Conservation (phyloP, 768 basidiomycete genomes). For the Thelephora aurantiotincta region DNA sequence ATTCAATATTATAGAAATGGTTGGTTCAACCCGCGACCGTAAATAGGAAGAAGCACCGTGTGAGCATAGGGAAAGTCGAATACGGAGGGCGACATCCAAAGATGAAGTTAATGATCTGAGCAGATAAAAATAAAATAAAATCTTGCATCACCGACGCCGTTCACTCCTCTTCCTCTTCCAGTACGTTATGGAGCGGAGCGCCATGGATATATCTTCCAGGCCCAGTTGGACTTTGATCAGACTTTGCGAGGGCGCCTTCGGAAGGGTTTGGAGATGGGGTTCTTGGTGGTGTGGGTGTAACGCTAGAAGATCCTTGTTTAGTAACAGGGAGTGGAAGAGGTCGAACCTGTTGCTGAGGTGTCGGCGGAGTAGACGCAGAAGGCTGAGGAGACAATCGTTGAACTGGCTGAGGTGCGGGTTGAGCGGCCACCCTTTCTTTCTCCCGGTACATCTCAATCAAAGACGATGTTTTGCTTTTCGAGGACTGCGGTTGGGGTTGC, state of each 20-base stretch:
- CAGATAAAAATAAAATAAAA: too few relatives aligned
- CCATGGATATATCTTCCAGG: conserved; percentile 60
- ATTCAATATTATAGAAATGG: too few relatives aligned
- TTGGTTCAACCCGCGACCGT: too few relatives aligned
- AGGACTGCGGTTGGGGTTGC: conserved; percentile 9
- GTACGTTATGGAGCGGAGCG: conserved; percentile 73
- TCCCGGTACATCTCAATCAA: conserved; percentile 83
- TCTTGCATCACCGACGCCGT: too few relatives aligned
- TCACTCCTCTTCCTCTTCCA: conserved; percentile 66
- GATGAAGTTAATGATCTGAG: too few relatives aligned
- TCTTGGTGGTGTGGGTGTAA: not conserved
- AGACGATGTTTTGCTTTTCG: conserved; percentile 51
- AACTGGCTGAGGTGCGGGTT: conserved; percentile 1
- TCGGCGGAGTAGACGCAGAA: conserved; percentile 11
- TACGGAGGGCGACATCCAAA: too few relatives aligned
- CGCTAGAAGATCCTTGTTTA: not conserved
- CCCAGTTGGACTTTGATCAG: not conserved
- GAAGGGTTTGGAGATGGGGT: not conserved
- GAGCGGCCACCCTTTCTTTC: conserved; percentile 30
- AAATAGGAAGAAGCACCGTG: too few relatives aligned
- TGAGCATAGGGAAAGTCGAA: too few relatives aligned
- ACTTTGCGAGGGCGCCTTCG: not conserved
- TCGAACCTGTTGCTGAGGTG: conserved; percentile 6
- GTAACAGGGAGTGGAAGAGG: not conserved
- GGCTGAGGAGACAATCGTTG: conserved; percentile 6